phyloP scores from a whole-genome alignment of 1,284 basidiomycete genomes.

The Malassezia restricta region DNA sequence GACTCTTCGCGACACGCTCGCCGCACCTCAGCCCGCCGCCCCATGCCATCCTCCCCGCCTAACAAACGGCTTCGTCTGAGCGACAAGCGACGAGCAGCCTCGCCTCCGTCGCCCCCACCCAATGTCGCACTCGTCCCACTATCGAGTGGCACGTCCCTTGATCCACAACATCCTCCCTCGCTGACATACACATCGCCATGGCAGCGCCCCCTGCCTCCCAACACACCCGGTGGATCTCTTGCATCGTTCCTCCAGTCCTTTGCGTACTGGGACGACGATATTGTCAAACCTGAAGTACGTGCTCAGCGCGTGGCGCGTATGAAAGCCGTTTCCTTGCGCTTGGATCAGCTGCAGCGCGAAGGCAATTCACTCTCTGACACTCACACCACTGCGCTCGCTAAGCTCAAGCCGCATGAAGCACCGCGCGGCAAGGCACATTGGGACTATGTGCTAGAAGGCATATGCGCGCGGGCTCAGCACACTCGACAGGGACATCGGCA shows the following conservation, averaged over 20 bases:
- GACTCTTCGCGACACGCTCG: slow-evolving; percentile 14
- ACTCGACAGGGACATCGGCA: slow-evolving; percentile 41
- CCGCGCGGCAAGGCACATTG: slow-evolving; percentile 22
- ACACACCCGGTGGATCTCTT: slow-evolving; percentile 12
- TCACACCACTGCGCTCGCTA: slow-evolving; percentile 7
- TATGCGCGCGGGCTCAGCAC: slow-evolving; percentile 16
- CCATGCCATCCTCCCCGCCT: not conserved
- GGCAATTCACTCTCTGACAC: slow-evolving; percentile 20
- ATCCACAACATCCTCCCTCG: not conserved
- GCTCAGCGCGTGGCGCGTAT: slow-evolving; percentile 16
- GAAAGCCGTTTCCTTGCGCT: slow-evolving; percentile 16
- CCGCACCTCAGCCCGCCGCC: not conserved
- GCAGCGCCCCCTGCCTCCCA: slow-evolving; percentile 17
- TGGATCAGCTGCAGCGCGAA: slow-evolving; percentile 21
- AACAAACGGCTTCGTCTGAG: not conserved
- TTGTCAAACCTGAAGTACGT: slow-evolving; percentile 3
- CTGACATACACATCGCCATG: slow-evolving; percentile 15
- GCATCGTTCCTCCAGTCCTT: slow-evolving; percentile 17
- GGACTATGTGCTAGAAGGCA: slow-evolving; percentile 25
- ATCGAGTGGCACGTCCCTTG: slow-evolving; percentile 2
- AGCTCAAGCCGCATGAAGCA: slow-evolving; percentile 17
- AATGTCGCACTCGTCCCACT: not conserved
- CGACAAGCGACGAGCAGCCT: not conserved
- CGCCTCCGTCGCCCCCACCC: not conserved
- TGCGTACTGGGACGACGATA: slow-evolving; percentile 20